Percentiles rank a stretch among this genome's conserved stretches.
These are phyloP conservation scores for Fusarium sp. DNA, from an alignment of 2,329 filamentous ascomycete species.

Conservation along the genomic window DNA sequence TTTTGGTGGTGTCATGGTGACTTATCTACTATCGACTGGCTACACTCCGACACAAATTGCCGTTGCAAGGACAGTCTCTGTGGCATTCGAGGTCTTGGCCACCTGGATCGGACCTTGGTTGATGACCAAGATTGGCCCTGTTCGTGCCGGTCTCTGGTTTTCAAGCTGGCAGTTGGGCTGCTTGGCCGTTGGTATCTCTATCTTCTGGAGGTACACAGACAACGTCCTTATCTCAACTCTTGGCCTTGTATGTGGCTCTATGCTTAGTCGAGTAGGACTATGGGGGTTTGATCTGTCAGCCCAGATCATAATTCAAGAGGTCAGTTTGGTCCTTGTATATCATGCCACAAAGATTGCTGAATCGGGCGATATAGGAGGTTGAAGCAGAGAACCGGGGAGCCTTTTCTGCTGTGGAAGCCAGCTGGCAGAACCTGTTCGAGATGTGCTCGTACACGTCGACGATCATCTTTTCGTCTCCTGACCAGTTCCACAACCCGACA, in stretches of 20 bases:
- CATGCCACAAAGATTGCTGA: constrained; percentile 2
- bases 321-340: constrained; percentile 41
- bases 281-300: constrained; percentile 72
- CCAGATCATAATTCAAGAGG: constrained; percentile 72
- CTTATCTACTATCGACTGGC: constrained; percentile 68
- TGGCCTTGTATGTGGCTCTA: constrained; percentile 62
- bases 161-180: constrained; percentile 74
- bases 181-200: constrained; percentile 57
- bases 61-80: constrained; percentile 63
- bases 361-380: constrained; percentile 59
- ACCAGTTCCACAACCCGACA: constrained; percentile 74
- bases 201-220: constrained; percentile 53
- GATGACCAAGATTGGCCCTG: constrained; percentile 65
- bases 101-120: constrained; percentile 70
- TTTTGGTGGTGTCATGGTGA: constrained; percentile 73
- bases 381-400: constrained; percentile 68
- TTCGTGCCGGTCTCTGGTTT: constrained; percentile 79
- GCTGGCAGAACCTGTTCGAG: constrained; percentile 78
- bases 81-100: constrained; percentile 68
- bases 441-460: constrained; percentile 75
- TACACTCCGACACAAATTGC: constrained; percentile 65
- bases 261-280: constrained; percentile 69
- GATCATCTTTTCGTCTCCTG: constrained; percentile 71
- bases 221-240: constrained; percentile 54
- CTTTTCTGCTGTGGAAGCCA: constrained; percentile 77